Evolutionary conservation across 192 early-diverging fungal species (phyloP).

Genomic region (Backusella parvicylindrica): DNA sequence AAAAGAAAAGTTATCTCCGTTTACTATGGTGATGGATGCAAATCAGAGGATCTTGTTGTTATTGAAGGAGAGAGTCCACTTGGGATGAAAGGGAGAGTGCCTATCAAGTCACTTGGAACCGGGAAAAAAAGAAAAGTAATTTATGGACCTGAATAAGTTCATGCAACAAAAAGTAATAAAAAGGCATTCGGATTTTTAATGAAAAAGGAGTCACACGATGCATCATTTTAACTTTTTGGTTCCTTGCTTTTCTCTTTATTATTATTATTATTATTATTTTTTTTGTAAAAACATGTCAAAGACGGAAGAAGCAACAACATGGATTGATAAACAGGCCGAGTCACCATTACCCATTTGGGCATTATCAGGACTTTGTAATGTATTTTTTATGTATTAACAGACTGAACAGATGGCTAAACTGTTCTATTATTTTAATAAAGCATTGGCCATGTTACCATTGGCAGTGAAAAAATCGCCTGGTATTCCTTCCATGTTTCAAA

Average conservation of each 20-base stretch:
- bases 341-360: conserved; percentile 31
- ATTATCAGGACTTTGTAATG: conserved; percentile 21
- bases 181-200: neutral
- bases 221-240: neutral
- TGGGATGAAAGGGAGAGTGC: too few relatives aligned
- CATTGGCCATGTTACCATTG: conserved; percentile 23
- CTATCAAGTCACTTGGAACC: too few relatives aligned
- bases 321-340: conserved; percentile 17
- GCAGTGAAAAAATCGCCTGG: conserved; percentile 25
- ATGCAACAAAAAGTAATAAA: too few relatives aligned
- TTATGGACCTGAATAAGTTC: too few relatives aligned
- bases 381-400: too few relatives aligned
- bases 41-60: too few relatives aligned
- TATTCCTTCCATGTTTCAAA: conserved; percentile 35
- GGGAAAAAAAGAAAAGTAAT: too few relatives aligned
- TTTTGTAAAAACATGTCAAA: conserved; percentile 10
- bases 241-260: neutral
- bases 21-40: too few relatives aligned
- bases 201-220: neutral
- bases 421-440: too few relatives aligned
- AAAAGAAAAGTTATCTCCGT: too few relatives aligned
- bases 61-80: too few relatives aligned
- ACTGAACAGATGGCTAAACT: too few relatives aligned
- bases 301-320: neutral
- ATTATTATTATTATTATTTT: neutral